Conservation (phyloP, 2,329 filamentous ascomycete genomes). For the Nigrospora osmanthi region DNA sequence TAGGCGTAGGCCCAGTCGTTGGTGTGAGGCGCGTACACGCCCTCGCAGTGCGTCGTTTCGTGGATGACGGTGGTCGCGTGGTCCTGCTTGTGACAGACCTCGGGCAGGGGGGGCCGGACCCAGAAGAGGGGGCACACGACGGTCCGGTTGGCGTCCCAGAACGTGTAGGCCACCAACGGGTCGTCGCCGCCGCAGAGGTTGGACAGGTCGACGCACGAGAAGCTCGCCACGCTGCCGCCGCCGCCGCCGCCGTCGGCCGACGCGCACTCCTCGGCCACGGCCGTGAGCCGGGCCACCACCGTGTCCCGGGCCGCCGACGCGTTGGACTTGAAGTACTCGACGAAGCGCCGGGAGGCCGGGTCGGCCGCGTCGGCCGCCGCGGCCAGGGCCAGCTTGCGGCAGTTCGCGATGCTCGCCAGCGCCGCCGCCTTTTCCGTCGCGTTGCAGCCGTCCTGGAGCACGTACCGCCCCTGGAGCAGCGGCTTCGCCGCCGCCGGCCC, state of each 20-base stretch:
- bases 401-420: slow-evolving; percentile 9
- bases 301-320: slow-evolving; percentile 7
- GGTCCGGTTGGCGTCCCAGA: slow-evolving; percentile 6
- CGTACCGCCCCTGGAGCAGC: slow-evolving; percentile 7
- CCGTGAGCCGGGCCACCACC: slow-evolving; percentile 8
- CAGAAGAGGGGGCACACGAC: slow-evolving; percentile 14
- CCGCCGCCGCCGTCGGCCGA: slow-evolving; percentile 8
- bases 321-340: slow-evolving; percentile 14
- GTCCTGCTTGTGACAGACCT: slow-evolving; percentile 10
- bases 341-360: slow-evolving; percentile 9
- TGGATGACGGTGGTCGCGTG: slow-evolving; percentile 14
- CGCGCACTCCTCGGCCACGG: slow-evolving; percentile 11
- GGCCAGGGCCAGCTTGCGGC: slow-evolving; percentile 8
- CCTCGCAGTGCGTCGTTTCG: slow-evolving; percentile 13
- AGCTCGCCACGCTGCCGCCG: slow-evolving; percentile 6
- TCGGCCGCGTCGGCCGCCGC: slow-evolving; percentile 12
- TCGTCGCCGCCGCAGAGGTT: slow-evolving; percentile 8
- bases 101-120: slow-evolving; percentile 8
- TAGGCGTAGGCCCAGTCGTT: slow-evolving; percentile 12
- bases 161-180: slow-evolving; percentile 12
- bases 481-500: neutral
- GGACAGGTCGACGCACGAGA: slow-evolving; percentile 12
- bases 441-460: slow-evolving; percentile 9
- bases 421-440: slow-evolving; percentile 7
- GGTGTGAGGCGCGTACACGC: slow-evolving; percentile 10